Conservation (phyloP, 164 flowering plant species). For the Vitis amurensis region DNA sequence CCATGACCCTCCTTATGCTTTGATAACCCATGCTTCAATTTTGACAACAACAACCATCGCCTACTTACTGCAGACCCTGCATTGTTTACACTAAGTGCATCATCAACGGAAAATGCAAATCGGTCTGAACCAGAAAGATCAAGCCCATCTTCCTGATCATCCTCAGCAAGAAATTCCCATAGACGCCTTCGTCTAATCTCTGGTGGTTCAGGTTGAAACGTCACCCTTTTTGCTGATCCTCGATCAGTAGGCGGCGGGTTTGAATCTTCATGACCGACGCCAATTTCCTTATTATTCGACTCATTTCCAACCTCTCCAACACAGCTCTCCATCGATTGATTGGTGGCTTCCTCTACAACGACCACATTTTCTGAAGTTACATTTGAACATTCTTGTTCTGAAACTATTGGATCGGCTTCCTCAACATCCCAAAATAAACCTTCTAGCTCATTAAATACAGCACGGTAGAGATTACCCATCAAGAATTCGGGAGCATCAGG, state of each 20-base stretch:
- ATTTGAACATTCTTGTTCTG: conserved; percentile 7
- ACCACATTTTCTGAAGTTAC: conserved; percentile 18
- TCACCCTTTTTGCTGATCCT: conserved; percentile 61
- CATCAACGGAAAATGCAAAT: conserved; percentile 88
- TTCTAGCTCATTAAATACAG: conserved; percentile 78
- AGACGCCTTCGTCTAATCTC: conserved; percentile 58
- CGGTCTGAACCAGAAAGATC: conserved; percentile 94
- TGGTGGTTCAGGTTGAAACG: conserved; percentile 48
- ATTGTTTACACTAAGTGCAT: conserved; percentile 63
- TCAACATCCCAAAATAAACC: conserved; percentile 90
- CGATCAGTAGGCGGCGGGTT: conserved; percentile 6
- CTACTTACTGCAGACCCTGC: conserved; percentile 61
- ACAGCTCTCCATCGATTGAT: background rate
- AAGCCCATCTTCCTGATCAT: conserved; percentile 74
- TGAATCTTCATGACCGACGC: conserved; percentile 2
- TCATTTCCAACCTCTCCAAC: conserved; percentile 16
- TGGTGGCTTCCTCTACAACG: conserved; percentile 4
- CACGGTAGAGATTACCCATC: conserved; percentile 88
- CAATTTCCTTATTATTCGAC: background rate
- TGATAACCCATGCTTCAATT: conserved; percentile 67
- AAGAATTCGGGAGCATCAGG: conserved; percentile 98
- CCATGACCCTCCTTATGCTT: conserved; percentile 61
- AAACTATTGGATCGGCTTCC: conserved; percentile 16
- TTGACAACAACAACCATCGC: conserved; percentile 69
- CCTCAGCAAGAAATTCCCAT: conserved; percentile 90